Percentiles rank a stretch among this genome's conserved stretches.
Conservation (phyloP, 1,139 yeast species). For the Saccharomycopsis crataegensis region DNA sequence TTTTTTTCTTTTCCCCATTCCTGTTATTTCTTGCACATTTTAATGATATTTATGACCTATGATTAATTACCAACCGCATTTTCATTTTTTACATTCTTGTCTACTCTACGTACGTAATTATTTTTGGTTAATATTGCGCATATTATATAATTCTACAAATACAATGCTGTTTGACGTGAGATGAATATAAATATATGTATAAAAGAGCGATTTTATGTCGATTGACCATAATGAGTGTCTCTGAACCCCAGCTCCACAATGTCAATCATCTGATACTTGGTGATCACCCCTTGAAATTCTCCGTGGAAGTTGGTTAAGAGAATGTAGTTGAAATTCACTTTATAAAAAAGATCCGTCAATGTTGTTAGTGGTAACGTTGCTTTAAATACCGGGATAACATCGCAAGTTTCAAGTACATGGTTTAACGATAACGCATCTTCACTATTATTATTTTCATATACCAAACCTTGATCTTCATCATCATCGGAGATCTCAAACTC, state of each 20-base stretch:
- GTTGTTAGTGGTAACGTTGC: conserved; percentile 24
- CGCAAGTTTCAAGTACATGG: conserved; percentile 15
- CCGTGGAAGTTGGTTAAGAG: conserved; percentile 18
- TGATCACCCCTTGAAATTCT: conserved; percentile 26
- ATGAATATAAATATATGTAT: too few relatives aligned
- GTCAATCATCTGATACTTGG: conserved; percentile 24
- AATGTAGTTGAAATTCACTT: conserved; percentile 25
- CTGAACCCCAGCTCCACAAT: conserved; percentile 15
- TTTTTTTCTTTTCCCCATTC: too few relatives aligned
- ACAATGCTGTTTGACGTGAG: too few relatives aligned
- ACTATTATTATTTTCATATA: not conserved
- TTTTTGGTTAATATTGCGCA: too few relatives aligned
- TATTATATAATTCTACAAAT: too few relatives aligned
- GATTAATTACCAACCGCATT: too few relatives aligned
- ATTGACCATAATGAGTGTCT: too few relatives aligned
- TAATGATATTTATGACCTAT: too few relatives aligned
- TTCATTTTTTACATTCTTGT: too few relatives aligned
- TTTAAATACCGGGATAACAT: conserved; percentile 23
- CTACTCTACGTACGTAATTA: too few relatives aligned
- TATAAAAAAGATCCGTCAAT: conserved; percentile 28
- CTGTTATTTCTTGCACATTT: too few relatives aligned
- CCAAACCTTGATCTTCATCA: conserved; percentile 1
- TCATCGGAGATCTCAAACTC: conserved; percentile 6
- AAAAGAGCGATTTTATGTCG: too few relatives aligned
- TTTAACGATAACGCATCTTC: conserved; percentile 1